phyloP scores from a whole-genome alignment of 2,329 filamentous ascomycete genomes.

The Cladosporium oxysporum region DNA sequence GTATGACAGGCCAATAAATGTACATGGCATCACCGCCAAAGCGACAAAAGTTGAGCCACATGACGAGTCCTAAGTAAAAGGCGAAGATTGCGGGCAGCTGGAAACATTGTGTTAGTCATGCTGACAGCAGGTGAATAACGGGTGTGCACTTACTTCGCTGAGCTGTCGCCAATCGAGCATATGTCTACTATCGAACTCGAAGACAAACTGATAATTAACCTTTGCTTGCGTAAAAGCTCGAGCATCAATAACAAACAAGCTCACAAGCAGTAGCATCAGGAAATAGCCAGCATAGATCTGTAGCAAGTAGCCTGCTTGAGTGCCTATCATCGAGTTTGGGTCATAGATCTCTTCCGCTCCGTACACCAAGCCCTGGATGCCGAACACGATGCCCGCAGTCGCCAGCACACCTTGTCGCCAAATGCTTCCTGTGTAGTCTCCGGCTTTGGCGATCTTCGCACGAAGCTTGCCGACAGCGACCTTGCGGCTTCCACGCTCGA shows the following conservation, averaged over 20 bases:
- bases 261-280: slow-evolving; percentile 74
- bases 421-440: slow-evolving; percentile 59
- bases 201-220: slow-evolving; percentile 87
- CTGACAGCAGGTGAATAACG: not conserved
- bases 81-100: slow-evolving; percentile 81
- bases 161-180: slow-evolving; percentile 84
- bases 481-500: slow-evolving; percentile 91
- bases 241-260: slow-evolving; percentile 84
- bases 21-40: slow-evolving; percentile 69
- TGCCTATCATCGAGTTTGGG: slow-evolving; percentile 22
- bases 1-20: slow-evolving; percentile 80
- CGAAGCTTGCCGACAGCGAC: slow-evolving; percentile 85
- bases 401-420: slow-evolving; percentile 58
- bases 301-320: slow-evolving; percentile 31
- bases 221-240: slow-evolving; percentile 79
- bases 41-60: slow-evolving; percentile 86
- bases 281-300: slow-evolving; percentile 93
- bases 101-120: not conserved
- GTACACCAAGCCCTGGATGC: slow-evolving; percentile 46
- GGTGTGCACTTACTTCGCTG: slow-evolving; percentile 58
- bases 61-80: slow-evolving; percentile 71
- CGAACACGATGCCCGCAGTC: slow-evolving; percentile 46
- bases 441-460: slow-evolving; percentile 62
- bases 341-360: slow-evolving; percentile 37
- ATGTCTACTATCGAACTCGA: slow-evolving; percentile 88